A percentile compares a stretch with the other conserved stretches of the same genome.
phyloP scores from a whole-genome alignment of 2,329 filamentous ascomycete species.

The Parascedosporium putredinis region DNA sequence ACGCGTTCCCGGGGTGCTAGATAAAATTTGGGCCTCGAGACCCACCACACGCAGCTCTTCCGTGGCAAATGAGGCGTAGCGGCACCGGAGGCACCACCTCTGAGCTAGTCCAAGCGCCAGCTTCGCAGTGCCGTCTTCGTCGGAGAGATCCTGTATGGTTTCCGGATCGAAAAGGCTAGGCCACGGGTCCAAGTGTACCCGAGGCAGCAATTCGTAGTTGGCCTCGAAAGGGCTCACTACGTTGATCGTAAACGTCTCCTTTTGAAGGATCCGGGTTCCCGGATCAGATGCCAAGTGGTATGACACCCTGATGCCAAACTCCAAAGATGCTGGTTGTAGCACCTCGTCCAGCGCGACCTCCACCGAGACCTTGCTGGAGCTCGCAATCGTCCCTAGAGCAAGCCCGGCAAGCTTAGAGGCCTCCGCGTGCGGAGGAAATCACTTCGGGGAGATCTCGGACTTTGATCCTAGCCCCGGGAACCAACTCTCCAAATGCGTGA shows the following conservation, averaged over 20 bases:
- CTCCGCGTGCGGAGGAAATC: slow-evolving; percentile 24
- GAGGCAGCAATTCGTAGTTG: slow-evolving; percentile 76
- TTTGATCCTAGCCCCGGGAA: slow-evolving; percentile 13
- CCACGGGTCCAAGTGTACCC: slow-evolving; percentile 70
- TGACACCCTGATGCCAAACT: slow-evolving; percentile 60
- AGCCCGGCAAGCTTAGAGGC: slow-evolving; percentile 33
- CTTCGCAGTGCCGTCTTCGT: slow-evolving; percentile 19
- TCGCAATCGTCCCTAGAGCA: slow-evolving; percentile 35
- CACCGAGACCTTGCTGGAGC: slow-evolving; percentile 30
- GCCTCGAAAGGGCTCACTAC: slow-evolving; percentile 82
- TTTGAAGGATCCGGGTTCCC: slow-evolving; percentile 71
- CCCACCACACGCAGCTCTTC: slow-evolving; percentile 57
- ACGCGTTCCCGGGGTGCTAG: slow-evolving; percentile 50
- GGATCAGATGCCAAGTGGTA: slow-evolving; percentile 75
- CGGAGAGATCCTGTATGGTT: slow-evolving; percentile 34
- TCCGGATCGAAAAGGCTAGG: slow-evolving; percentile 71
- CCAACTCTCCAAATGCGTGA: slow-evolving; percentile 49
- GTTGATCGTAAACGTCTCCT: slow-evolving; percentile 55
- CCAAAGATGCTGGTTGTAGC: slow-evolving; percentile 44
- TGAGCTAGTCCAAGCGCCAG: slow-evolving; percentile 57
- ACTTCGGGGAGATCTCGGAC: slow-evolving; percentile 30
- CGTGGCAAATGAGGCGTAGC: slow-evolving; percentile 65
- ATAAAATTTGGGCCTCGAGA: slow-evolving; percentile 51
- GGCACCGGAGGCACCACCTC: slow-evolving; percentile 67
- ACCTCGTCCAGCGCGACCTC: slow-evolving; percentile 40